Base-by-base conservation (phyloP, 768 basidiomycete species). In the Tricholomella constricta region DNA sequence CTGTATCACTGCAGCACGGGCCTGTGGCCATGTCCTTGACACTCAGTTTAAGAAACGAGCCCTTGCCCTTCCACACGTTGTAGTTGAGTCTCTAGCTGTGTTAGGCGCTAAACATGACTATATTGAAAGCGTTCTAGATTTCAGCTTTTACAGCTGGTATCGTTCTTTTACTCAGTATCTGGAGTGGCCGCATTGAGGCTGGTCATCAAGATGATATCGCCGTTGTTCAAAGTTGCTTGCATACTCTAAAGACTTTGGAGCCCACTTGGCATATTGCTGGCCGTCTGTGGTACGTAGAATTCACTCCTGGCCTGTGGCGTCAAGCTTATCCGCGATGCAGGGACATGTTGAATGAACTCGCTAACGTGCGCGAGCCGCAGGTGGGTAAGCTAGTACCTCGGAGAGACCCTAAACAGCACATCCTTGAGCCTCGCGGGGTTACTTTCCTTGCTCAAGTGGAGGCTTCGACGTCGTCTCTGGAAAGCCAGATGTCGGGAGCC, bases 1-100 rank as follows among this genome's bases (percentile, higher is more conserved):
- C 50, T 89, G 85, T 63, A 78, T 85, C 23, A 77, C 89, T 51
- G 83, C 92, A 1, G 88, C 91, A 1, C 75, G 91, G 10, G 84
- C 86, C 0, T 86, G 82, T 54, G 80, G 78, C 22, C 88, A 88
- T 52, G 74, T 94, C 26, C 67, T 88, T 47, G 88, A 89, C 54
- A 71, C 77, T 5, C 74, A 78, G 36, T 68, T 76, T 43, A 69
- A 63, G 37, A 69, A 77, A n/a, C 66, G 64, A 6, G 35, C 60
- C 1, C 57, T 59, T 22, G 60, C 69, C 11, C 56, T 65, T 42
- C 69, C 72, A 1, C 66, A 69, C 23, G 22, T 67, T 12, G 63
- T 71, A 57, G 77, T 77, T 43, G 17, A 59, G 52, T 32, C 22
- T 29, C 27, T 9, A 19, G 27, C 17, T 10, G 44, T 25, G 4